A percentile compares a stretch with the other conserved stretches of the same genome.
phyloP scores from a whole-genome alignment of 116 monocot genomes.

The Phalaenopsis hybrid region DNA sequence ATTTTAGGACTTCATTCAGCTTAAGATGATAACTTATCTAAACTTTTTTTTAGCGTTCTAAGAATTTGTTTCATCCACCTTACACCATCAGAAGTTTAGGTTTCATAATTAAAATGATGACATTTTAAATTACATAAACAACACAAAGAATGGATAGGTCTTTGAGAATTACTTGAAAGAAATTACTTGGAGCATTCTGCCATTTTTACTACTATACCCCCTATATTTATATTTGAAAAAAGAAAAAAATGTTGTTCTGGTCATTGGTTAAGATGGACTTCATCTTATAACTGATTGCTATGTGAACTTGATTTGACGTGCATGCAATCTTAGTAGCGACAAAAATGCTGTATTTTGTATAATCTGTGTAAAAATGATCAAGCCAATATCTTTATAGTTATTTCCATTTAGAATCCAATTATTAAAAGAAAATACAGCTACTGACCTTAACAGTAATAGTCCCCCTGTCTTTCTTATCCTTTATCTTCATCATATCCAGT shows the following conservation, averaged over 20 bases:
- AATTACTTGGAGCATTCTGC: background rate
- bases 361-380: background rate
- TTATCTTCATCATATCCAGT: slow-evolving; percentile 76
- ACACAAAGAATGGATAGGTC: background rate
- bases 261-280: background rate
- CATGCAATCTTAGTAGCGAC: background rate
- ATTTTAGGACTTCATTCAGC: background rate
- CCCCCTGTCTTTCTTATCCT: slow-evolving; percentile 95
- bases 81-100: background rate
- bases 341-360: background rate
- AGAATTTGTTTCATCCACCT: background rate
- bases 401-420: background rate
- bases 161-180: background rate
- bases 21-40: background rate
- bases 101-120: background rate
- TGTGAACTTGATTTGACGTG: background rate
- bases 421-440: background rate
- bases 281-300: background rate
- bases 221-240: background rate
- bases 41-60: background rate
- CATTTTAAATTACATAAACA: background rate
- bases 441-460: slow-evolving; percentile 67
- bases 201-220: background rate
- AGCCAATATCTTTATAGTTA: background rate
- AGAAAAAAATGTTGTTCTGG: background rate